Evolutionary conservation across 176 grass and related monocot species (phyloP), one percentile per base, ranked within the genome.

Genomic region (Pharus latifolius): DNA sequence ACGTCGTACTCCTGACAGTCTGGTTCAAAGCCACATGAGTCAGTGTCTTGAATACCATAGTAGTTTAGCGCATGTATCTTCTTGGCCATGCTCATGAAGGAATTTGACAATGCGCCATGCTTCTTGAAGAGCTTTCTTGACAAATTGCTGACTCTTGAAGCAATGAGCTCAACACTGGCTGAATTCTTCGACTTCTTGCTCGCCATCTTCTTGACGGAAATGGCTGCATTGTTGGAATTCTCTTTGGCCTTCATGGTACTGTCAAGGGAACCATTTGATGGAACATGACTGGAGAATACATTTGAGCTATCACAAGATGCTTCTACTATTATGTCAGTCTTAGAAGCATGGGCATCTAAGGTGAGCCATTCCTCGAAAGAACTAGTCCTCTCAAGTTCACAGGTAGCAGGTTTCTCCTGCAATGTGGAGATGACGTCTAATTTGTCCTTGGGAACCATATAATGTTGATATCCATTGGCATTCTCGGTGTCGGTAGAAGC

Each of bases 321-420:
- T 37, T 29, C 51, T 56, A 45, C 24, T 33, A 7, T 32, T 34
- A 24, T 23, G 10, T 56, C 27, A n/a, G 22, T 2, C n/a, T 46
- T 35, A 34, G 3, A 24, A 31, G 24, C 15, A 6, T 2, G 31
- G 4, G 48, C 24, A 23, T 33, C 51, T 26, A 37, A 66, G 18
- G 59, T 16, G 58, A 73, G 78, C 78, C 67, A 73, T 37, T 57
- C 78, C 49, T 73, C 68, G 6, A 80, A 65, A 14, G 78, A 80
- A 43, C 68, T 56, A 11, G 68, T 65, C 49, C 78, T 80, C 49
- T 24, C 38, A 1, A 72, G 67, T 6, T 72, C 67, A 19, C 33
- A 31, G 51, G 10, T 5, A 9, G 8, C 35, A 5, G 58, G 31
- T 27, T 20, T 33, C 45, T 13, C 48, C 55, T 31, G 44, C 29